Evolutionary conservation across 129 eudicot genomes (phyloP).

Genomic region (Scalesia atractyloides): DNA sequence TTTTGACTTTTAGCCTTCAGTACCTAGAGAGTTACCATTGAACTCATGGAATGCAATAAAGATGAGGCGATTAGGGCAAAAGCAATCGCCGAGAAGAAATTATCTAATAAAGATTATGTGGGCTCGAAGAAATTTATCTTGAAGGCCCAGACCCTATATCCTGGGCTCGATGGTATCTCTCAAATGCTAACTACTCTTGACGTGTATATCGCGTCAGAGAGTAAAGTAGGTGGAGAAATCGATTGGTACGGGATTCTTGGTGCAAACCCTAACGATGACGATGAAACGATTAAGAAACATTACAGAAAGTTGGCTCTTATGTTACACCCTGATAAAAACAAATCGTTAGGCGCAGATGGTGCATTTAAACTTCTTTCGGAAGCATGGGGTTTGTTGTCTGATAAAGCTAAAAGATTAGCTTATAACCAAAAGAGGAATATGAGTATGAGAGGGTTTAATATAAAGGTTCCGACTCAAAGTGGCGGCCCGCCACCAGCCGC

Average conservation of each 20-base stretch:
- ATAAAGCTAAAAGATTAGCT: slow-evolving; percentile 58
- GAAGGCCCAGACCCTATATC: slow-evolving; percentile 72
- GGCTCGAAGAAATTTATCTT: slow-evolving; percentile 74
- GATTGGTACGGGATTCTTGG: slow-evolving; percentile 84
- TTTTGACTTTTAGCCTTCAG: slow-evolving; percentile 20
- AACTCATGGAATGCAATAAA: slow-evolving; percentile 88
- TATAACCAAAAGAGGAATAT: slow-evolving; percentile 61
- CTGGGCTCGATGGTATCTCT: slow-evolving; percentile 67
- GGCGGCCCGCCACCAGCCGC: slow-evolving; percentile 44
- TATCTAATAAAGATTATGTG: slow-evolving; percentile 54
- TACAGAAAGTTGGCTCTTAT: slow-evolving; percentile 68
- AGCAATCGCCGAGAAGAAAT: slow-evolving; percentile 67
- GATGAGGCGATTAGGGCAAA: slow-evolving; percentile 87
- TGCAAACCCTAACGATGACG: slow-evolving; percentile 58
- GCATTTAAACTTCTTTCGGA: slow-evolving; percentile 49
- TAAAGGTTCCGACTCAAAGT: slow-evolving; percentile 41
- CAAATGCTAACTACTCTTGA: slow-evolving; percentile 65
- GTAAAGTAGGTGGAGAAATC: slow-evolving; percentile 60
- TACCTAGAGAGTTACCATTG: slow-evolving; percentile 32
- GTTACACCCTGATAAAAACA: slow-evolving; percentile 92
- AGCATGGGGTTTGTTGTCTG: slow-evolving; percentile 77
- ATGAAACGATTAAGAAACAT: slow-evolving; percentile 58
- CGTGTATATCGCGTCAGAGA: slow-evolving; percentile 67
- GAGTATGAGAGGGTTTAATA: slow-evolving; percentile 38
- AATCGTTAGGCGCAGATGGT: slow-evolving; percentile 64